These are phyloP conservation scores for Syzygium grande DNA, from an alignment of 345 rosid species.

Conservation along the genomic window DNA sequence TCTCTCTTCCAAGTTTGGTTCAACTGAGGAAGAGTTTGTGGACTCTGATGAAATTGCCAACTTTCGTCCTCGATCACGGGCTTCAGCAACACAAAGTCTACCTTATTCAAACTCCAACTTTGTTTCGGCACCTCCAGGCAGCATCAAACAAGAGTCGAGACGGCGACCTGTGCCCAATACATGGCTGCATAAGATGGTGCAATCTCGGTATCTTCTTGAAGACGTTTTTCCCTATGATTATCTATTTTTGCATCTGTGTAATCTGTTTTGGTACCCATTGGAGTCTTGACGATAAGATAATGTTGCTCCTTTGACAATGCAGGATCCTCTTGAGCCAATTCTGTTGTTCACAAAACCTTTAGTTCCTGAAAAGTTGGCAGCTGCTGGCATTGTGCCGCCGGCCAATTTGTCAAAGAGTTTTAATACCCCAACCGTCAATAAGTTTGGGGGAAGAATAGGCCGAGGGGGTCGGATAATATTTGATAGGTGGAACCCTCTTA, in stretches of 20 bases:
- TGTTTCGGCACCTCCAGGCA: constrained; percentile 35
- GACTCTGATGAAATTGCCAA: constrained; percentile 81
- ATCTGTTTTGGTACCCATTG: neutral
- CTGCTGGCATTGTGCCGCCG: constrained; percentile 83
- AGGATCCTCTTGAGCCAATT: constrained; percentile 93
- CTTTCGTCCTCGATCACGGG: constrained; percentile 40
- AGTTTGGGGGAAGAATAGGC: constrained; percentile 86
- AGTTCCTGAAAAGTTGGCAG: constrained; percentile 80
- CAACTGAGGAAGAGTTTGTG: constrained; percentile 78
- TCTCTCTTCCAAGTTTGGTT: constrained; percentile 57
- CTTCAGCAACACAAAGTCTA: constrained; percentile 33
- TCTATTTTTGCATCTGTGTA: neutral
- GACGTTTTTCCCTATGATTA: neutral
- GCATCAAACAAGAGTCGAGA: constrained; percentile 61
- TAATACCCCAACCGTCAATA: constrained; percentile 23
- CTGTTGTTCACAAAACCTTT: constrained; percentile 85
- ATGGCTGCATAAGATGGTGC: constrained; percentile 89
- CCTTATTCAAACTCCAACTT: constrained; percentile 37
- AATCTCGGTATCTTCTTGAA: neutral
- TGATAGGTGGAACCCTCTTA: constrained; percentile 92
- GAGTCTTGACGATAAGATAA: neutral
- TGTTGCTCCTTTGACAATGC: constrained; percentile 7
- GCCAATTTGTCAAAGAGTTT: constrained; percentile 33
- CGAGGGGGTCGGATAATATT: constrained; percentile 92
- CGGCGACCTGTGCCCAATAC: constrained; percentile 49